Conservation (phyloP, 305 asterid species). For the Solanum chacoense region DNA sequence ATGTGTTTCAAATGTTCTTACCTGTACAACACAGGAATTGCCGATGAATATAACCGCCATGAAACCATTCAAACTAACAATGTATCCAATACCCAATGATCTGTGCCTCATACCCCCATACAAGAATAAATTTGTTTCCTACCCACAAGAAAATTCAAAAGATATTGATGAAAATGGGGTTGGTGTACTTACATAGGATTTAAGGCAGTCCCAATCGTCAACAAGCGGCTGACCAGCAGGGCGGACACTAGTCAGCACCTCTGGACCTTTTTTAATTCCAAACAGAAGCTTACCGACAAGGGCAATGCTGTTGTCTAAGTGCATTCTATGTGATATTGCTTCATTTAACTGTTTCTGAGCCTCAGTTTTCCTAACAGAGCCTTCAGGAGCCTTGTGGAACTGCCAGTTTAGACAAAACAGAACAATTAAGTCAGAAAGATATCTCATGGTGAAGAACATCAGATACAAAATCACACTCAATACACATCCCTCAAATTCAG, state of each 20-base stretch:
- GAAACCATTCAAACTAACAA: not conserved
- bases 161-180: not conserved
- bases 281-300: conserved; percentile 75
- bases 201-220: conserved; percentile 86
- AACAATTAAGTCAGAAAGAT: not conserved
- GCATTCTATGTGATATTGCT: conserved; percentile 70
- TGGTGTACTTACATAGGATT: conserved; percentile 51
- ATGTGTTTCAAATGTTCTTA: conserved; percentile 55
- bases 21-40: conserved; percentile 26
- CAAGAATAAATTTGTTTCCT: not conserved
- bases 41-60: not conserved
- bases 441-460: not conserved
- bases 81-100: not conserved
- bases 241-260: conserved; percentile 43
- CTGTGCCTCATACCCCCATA: not conserved
- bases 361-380: conserved; percentile 55
- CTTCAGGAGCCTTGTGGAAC: conserved; percentile 82
- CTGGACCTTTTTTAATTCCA: conserved; percentile 57
- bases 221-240: conserved; percentile 79
- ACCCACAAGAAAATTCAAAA: not conserved
- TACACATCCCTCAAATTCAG: not conserved
- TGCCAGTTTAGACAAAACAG: conserved; percentile 21
- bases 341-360: conserved; percentile 79
- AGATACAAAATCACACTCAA: not conserved
- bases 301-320: conserved; percentile 56